phyloP scores from a whole-genome alignment of 1,284 basidiomycete genomes.

The Fomitopsis betulina region DNA sequence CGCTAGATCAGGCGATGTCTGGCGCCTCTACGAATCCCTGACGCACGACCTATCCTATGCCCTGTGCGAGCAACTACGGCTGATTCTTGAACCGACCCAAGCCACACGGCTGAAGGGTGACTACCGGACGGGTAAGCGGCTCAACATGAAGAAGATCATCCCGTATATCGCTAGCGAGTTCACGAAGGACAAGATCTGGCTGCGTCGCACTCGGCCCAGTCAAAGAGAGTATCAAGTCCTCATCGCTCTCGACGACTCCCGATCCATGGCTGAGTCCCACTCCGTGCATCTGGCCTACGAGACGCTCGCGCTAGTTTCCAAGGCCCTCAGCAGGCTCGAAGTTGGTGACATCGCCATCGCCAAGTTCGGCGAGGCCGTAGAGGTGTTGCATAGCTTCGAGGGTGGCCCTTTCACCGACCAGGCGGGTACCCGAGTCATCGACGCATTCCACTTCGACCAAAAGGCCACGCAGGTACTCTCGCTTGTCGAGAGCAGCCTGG shows the following conservation, averaged over 20 bases:
- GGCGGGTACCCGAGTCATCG: conserved; percentile 77
- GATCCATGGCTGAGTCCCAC: conserved; percentile 93
- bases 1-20: conserved; percentile 69
- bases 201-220: conserved; percentile 90
- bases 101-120: conserved; percentile 96
- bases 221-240: conserved; percentile 96
- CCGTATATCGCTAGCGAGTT: conserved; percentile 98
- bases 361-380: conserved; percentile 85
- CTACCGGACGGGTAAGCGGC: conserved; percentile 95
- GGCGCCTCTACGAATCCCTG: conserved; percentile 87
- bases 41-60: conserved; percentile 90
- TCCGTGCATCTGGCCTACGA: conserved; percentile 94
- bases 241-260: conserved; percentile 93
- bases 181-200: conserved; percentile 99
- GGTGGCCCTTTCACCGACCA: conserved; percentile 76
- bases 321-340: conserved; percentile 89
- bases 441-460: conserved; percentile 88
- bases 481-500: conserved; percentile 82
- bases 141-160: conserved; percentile 99
- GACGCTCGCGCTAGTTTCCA: conserved; percentile 89
- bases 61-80: conserved; percentile 93
- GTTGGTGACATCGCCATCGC: conserved; percentile 93
- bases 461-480: conserved; percentile 86
- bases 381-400: conserved; percentile 86
- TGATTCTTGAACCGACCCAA: conserved; percentile 93